These are phyloP conservation scores for Flaveria linearis DNA, from an alignment of 129 eudicot genomes.

Conservation along the genomic window DNA sequence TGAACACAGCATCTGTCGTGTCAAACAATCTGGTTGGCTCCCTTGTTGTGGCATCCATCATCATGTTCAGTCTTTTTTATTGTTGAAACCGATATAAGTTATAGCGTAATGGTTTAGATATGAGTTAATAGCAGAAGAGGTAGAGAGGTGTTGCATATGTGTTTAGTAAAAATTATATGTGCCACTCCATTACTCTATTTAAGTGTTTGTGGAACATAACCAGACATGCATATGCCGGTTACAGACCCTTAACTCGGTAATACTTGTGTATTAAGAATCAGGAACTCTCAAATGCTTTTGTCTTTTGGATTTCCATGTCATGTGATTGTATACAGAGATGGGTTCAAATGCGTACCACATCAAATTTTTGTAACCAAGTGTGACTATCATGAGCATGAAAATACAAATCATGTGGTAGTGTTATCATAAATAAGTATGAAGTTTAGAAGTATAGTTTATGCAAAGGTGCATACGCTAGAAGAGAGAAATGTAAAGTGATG, in stretches of 20 bases:
- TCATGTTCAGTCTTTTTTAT: slow-evolving; percentile 20
- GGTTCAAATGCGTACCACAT: too few species aligned
- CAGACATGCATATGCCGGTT: not conserved
- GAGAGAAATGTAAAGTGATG: too few species aligned
- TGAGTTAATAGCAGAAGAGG: slow-evolving; percentile 25
- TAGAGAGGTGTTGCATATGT: slow-evolving; percentile 27
- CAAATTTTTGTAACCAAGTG: too few species aligned
- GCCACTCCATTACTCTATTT: too few species aligned
- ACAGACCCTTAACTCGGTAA: too few species aligned
- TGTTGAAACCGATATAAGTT: slow-evolving; percentile 15
- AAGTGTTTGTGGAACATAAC: not conserved
- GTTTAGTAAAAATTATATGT: too few species aligned
- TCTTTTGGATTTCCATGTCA: too few species aligned
- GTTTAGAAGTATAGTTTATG: too few species aligned
- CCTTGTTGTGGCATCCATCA: slow-evolving; percentile 33
- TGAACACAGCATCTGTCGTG: slow-evolving; percentile 46
- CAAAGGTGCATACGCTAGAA: too few species aligned
- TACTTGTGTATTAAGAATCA: not conserved
- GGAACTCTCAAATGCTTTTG: not conserved
- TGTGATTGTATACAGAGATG: too few species aligned
- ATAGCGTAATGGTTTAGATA: slow-evolving; percentile 25
- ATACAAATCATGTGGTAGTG: not conserved
- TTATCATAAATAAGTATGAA: not conserved
- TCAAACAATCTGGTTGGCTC: slow-evolving; percentile 39
- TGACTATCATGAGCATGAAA: too few species aligned